Base-by-base conservation (phyloP, 192 early-diverging fungal genomes). In the Lobosporangium transversale region DNA sequence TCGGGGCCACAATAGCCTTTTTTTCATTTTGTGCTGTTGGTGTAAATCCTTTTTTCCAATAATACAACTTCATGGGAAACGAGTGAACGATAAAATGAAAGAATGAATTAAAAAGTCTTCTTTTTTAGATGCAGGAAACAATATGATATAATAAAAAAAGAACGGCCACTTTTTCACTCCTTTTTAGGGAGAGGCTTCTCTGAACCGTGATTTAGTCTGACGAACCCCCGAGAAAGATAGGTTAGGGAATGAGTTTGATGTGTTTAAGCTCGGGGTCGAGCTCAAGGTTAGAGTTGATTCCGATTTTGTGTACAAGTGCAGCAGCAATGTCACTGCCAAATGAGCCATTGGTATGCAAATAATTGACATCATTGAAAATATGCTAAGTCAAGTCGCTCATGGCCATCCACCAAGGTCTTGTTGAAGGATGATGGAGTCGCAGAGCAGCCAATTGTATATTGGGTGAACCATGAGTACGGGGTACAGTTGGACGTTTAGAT, bases 201-300 rank as follows among this genome's bases (percentile, higher is more conserved):
- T 26, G 26, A 62, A 62, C 3, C 4, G 15, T 1, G 60, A 48
- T 36, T 62, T 62, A 9, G 60, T 62, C 35, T 62, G 60, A 27
- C 60, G 60, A 31, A 62, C 51, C 17, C 48, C 48, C 12, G 49
- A 62, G 30, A 62, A 62, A 31, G 52, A 62, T 12, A 43, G 57
- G n/a, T 47, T 59, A 31, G 57, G n/a, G 4, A 53, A 18, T 12
- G 51, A 12, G 29, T 15, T 53, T 15, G 51, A 53, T 14, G 9
- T 48, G 45, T 5, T n/a, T 6, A n/a, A 11, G 45, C 20, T 8
- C 5, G 53, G 53, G 29, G 20, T 33, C 29, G 43, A 43, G 17
- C 18, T 50, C 2, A 26, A 26, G 47, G 14, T 49, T 15, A 6
- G 21, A 49, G 6, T 49, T 49, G 10, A 14, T 49, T 8, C 47